A percentile compares a stretch with the other conserved stretches of the same genome.
phyloP scores from a whole-genome alignment of 2,329 filamentous ascomycete species.

The Lasiodiplodia theobromae region DNA sequence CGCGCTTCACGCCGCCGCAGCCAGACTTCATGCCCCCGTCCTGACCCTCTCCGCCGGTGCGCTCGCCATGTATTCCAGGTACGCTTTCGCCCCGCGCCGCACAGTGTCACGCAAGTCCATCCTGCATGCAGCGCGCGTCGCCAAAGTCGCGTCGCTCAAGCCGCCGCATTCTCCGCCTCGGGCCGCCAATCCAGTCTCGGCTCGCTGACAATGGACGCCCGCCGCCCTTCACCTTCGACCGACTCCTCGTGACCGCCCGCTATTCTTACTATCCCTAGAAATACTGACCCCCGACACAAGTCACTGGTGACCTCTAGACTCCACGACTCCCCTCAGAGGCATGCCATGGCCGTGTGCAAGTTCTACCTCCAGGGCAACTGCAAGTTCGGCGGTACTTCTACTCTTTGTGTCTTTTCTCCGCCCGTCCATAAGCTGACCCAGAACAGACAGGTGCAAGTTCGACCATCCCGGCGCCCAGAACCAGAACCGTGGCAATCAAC shows the following conservation, averaged over 20 bases:
- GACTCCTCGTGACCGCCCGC: neutral
- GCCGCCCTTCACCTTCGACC: constrained; percentile 2
- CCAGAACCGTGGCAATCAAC: constrained; percentile 32
- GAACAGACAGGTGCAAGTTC: constrained; percentile 63
- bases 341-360: constrained; percentile 61
- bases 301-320: constrained; percentile 8
- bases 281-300: constrained; percentile 26
- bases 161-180: constrained; percentile 25
- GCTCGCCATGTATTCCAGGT: constrained; percentile 17
- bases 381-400: constrained; percentile 65
- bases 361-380: constrained; percentile 72
- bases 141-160: constrained; percentile 14
- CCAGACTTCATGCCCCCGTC: neutral
- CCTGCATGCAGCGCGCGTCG: constrained; percentile 20
- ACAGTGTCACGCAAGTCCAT: constrained; percentile 1
- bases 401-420: neutral
- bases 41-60: neutral
- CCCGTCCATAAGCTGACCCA: neutral
- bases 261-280: neutral
- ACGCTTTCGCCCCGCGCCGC: constrained; percentile 10
- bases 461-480: constrained; percentile 60
- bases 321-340: constrained; percentile 15
- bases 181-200: constrained; percentile 24
- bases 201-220: constrained; percentile 15
- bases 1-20: neutral